These are phyloP conservation scores for Mediolabrus comicus DNA, from an alignment of 108 stramenopile genomes.

Conservation along the genomic window DNA sequence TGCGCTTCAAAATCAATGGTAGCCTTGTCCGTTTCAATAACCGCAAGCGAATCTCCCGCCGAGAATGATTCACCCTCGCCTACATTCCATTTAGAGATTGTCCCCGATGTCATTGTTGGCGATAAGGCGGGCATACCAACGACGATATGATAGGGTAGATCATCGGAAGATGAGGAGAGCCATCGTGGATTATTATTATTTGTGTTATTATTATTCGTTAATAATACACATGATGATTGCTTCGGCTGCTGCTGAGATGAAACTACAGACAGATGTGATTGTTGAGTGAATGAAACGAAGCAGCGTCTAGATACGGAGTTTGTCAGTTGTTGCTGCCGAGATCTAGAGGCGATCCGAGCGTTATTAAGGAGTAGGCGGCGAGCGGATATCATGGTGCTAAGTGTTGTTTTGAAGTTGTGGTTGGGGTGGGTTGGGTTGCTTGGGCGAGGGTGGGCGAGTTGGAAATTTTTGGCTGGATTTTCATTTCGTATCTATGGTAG, in stretches of 20 bases:
- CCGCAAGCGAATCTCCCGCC: slow-evolving; percentile 74
- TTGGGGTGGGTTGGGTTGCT: no score
- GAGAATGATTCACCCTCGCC: slow-evolving; percentile 56
- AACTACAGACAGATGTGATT: neutral
- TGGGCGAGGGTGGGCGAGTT: no score
- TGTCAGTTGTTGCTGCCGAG: no score
- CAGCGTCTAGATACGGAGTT: slow-evolving; percentile 9
- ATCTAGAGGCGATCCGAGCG: neutral
- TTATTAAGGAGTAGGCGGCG: neutral
- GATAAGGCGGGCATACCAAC: slow-evolving; percentile 94
- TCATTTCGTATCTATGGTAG: no score
- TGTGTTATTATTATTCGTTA: neutral
- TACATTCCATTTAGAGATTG: slow-evolving; percentile 71
- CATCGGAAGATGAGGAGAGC: slow-evolving; percentile 6
- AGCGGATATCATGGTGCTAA: no score
- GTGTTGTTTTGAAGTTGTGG: no score
- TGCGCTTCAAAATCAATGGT: slow-evolving; percentile 86
- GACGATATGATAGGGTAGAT: slow-evolving; percentile 50
- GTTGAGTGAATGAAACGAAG: slow-evolving; percentile 5
- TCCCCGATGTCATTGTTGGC: slow-evolving; percentile 79
- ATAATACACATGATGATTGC: neutral
- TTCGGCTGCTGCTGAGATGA: no score
- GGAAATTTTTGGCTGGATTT: no score
- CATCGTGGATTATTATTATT: neutral
- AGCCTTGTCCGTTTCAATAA: slow-evolving; percentile 91